These are phyloP conservation scores for Naganishia cerealis DNA, from an alignment of 1,284 basidiomycete species.

Conservation along the genomic window DNA sequence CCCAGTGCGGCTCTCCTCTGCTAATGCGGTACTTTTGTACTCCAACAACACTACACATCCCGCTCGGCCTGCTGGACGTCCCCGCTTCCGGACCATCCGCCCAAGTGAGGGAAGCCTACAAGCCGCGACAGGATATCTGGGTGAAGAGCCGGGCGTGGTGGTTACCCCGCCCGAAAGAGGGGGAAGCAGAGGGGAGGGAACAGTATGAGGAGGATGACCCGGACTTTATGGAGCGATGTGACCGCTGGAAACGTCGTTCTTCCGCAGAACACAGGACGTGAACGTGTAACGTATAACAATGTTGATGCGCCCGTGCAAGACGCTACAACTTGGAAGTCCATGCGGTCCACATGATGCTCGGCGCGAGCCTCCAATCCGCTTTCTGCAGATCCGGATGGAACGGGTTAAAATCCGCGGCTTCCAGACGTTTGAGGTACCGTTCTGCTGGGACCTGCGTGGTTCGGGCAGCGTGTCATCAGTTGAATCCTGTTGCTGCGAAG, in stretches of 20 bases:
- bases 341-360: constrained; percentile 74
- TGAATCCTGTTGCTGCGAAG: background rate
- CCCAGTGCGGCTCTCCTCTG: constrained; percentile 2
- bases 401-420: constrained; percentile 76
- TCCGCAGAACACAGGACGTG: background rate
- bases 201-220: constrained; percentile 17
- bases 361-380: constrained; percentile 82
- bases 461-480: background rate
- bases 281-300: background rate
- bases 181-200: background rate
- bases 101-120: background rate
- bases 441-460: constrained; percentile 68
- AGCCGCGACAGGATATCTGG: constrained; percentile 24
- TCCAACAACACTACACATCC: constrained; percentile 12
- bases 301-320: background rate
- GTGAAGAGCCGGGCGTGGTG: constrained; percentile 17
- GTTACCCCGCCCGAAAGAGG: background rate
- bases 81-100: background rate
- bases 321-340: constrained; percentile 52
- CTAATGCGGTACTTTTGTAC: constrained; percentile 21
- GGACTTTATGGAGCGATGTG: constrained; percentile 12
- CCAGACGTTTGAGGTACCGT: constrained; percentile 71
- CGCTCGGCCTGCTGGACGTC: constrained; percentile 9
- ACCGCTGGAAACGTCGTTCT: background rate
- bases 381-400: constrained; percentile 70